These are phyloP conservation scores for Tripterygium wilfordii DNA, from an alignment of 177 flowering plant species.

Conservation along the genomic window DNA sequence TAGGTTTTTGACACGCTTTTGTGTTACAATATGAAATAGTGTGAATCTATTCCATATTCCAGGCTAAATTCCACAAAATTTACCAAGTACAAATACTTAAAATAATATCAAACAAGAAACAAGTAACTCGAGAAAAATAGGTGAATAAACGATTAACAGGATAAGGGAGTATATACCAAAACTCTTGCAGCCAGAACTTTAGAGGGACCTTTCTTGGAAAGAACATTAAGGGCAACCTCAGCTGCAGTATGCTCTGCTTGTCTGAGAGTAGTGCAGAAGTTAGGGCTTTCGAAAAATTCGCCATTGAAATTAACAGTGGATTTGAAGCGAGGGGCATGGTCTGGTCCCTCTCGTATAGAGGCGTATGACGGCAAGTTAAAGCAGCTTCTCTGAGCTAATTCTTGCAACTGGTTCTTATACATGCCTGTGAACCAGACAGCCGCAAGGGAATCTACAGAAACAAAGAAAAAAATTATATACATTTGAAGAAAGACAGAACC, in stretches of 20 bases:
- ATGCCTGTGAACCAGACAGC: conserved; percentile 16
- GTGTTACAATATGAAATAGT: too few relatives aligned
- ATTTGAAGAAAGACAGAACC: not conserved
- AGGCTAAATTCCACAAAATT: too few relatives aligned
- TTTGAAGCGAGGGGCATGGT: conserved; percentile 47
- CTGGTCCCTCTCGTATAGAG: conserved; percentile 42
- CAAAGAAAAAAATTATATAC: not conserved
- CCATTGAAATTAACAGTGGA: conserved; percentile 44
- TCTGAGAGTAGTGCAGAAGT: conserved; percentile 36
- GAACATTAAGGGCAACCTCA: conserved; percentile 35
- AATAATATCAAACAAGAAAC: too few relatives aligned
- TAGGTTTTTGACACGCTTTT: too few relatives aligned
- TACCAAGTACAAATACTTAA: too few relatives aligned
- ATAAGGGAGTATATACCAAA: conserved; percentile 30
- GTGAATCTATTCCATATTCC: too few relatives aligned
- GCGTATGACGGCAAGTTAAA: conserved; percentile 46
- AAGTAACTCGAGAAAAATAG: too few relatives aligned
- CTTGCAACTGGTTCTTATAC: too few relatives aligned
- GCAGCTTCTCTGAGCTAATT: too few relatives aligned
- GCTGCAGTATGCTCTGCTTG: conserved; percentile 55
- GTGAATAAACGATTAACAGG: too few relatives aligned
- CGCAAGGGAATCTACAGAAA: conserved; percentile 10
- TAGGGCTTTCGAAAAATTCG: conserved; percentile 39
- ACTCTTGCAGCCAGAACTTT: conserved; percentile 45
- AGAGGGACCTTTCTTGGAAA: conserved; percentile 38